Evolutionary conservation across 2,329 filamentous ascomycete genomes (phyloP).

Genomic region (Dichotomopilus funicola): DNA sequence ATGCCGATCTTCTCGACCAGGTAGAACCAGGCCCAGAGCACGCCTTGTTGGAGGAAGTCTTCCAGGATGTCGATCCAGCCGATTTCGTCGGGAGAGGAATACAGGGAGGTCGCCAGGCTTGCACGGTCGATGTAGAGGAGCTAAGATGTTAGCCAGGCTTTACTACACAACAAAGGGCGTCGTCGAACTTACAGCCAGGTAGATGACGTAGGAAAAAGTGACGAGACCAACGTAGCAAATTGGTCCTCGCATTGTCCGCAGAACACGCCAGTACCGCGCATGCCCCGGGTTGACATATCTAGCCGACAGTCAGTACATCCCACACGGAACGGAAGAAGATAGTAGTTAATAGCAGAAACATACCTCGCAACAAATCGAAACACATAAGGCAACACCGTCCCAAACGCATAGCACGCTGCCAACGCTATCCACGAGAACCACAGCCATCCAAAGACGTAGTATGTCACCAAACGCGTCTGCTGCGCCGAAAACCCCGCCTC

Average conservation of each 20-base stretch:
- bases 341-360: too few species aligned
- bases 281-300: constrained; percentile 28
- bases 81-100: constrained; percentile 4
- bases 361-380: constrained; percentile 25
- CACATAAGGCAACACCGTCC: constrained; percentile 21
- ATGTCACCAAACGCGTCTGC: constrained; percentile 18
- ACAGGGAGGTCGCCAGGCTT: constrained; percentile 16
- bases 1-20: constrained; percentile 27
- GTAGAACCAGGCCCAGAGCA: constrained; percentile 26
- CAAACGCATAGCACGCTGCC: constrained; percentile 18
- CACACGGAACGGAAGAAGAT: background rate
- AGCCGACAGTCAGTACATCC: background rate
- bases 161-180: background rate
- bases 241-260: constrained; percentile 23
- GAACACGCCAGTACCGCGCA: constrained; percentile 25
- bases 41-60: constrained; percentile 21
- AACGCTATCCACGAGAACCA: constrained; percentile 21
- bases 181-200: constrained; percentile 12
- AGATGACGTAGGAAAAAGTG: constrained; percentile 15
- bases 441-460: constrained; percentile 23
- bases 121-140: constrained; percentile 15
- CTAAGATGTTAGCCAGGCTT: background rate
- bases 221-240: constrained; percentile 22
- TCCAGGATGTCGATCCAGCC: constrained; percentile 15
- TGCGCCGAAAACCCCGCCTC: constrained; percentile 8